phyloP scores from a whole-genome alignment of 2,329 filamentous ascomycete genomes.

The Cordyceps tenuipes region DNA sequence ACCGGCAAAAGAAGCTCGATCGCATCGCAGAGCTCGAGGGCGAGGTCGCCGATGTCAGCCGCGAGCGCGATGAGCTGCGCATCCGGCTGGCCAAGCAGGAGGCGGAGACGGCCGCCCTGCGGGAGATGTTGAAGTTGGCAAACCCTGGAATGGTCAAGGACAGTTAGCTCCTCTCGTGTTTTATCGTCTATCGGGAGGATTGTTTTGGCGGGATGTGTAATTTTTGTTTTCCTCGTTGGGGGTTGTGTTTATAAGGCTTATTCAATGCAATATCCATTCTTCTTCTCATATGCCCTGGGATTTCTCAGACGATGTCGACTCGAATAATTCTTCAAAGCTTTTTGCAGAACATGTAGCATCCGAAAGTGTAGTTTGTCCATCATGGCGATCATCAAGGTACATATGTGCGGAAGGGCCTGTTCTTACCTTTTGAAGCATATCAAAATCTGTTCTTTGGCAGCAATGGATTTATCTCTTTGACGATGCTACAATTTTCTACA shows the following conservation, averaged over 20 bases:
- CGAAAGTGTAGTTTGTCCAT: not conserved
- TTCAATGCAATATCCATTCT: not conserved
- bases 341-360: not conserved
- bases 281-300: not conserved
- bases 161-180: constrained; percentile 3
- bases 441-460: not conserved
- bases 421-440: not conserved
- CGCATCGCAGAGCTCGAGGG: constrained; percentile 48
- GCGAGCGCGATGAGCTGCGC: constrained; percentile 48
- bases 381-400: not conserved
- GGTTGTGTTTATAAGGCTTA: not conserved
- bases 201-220: constrained; percentile 3
- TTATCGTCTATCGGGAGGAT: not conserved
- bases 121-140: constrained; percentile 22
- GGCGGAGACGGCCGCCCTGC: constrained; percentile 49
- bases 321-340: constrained; percentile 2
- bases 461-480: not conserved
- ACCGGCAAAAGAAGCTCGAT: constrained; percentile 56
- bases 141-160: constrained; percentile 1
- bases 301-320: constrained; percentile 6
- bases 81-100: constrained; percentile 49
- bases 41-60: constrained; percentile 41
- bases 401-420: too few species aligned
- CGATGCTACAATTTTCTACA: not conserved
- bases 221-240: not conserved